These are phyloP conservation scores for Trypanosoma avium DNA, from an alignment of 208 protist species.

Conservation along the genomic window DNA sequence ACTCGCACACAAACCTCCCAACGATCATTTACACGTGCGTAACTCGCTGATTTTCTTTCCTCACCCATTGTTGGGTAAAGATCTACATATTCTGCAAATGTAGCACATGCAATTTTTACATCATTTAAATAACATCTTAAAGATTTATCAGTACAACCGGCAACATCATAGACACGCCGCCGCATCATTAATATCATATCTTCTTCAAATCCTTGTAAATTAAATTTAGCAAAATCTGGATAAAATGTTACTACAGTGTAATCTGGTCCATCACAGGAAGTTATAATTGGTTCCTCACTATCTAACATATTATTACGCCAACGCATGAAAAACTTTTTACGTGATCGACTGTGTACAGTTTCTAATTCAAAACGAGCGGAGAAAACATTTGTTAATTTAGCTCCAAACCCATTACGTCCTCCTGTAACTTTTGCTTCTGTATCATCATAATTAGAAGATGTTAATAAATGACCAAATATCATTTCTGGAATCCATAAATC, in stretches of 20 bases:
- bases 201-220: constrained; percentile 94
- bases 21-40: constrained; percentile 89
- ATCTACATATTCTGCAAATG: constrained; percentile 98
- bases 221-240: constrained; percentile 98
- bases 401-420: constrained; percentile 97
- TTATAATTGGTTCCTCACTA: constrained; percentile 92
- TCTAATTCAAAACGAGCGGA: constrained; percentile 97
- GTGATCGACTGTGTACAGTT: constrained; percentile 92
- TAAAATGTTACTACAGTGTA: constrained; percentile 99
- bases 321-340: constrained; percentile 95
- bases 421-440: constrained; percentile 96
- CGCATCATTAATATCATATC: constrained; percentile 97
- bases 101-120: constrained; percentile 88
- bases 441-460: constrained; percentile 99
- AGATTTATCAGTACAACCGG: constrained; percentile 93
- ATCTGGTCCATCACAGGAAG: constrained; percentile 68
- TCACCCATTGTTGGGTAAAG: constrained; percentile 93
- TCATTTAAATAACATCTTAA: constrained; percentile 97
- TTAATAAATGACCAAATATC: constrained; percentile 99
- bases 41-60: constrained; percentile 74
- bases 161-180: constrained; percentile 99
- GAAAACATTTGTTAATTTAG: constrained; percentile 99
- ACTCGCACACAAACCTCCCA: constrained; percentile 98
- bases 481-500: constrained; percentile 99
- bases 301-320: constrained; percentile 98